These are phyloP conservation scores for Fistulifera pelliculosa DNA, from an alignment of 108 stramenopile genomes.

Conservation along the genomic window DNA sequence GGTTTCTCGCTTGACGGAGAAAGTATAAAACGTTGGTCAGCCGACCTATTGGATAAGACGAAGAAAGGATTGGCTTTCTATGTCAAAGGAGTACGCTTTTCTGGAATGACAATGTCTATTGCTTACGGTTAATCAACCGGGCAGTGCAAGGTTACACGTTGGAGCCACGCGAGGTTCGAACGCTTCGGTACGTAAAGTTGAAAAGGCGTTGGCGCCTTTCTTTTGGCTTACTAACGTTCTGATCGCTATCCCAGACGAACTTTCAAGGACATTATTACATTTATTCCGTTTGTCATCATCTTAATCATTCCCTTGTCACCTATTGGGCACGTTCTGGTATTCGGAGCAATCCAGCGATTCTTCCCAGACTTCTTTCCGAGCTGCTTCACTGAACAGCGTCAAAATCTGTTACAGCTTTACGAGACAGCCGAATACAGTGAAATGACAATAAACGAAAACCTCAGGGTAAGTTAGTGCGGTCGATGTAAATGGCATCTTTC, in stretches of 20 bases:
- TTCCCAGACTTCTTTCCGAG: slow-evolving; percentile 97
- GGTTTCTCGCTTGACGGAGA: slow-evolving; percentile 69
- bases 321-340: slow-evolving; percentile 94
- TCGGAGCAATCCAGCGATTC: slow-evolving; percentile 93
- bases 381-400: slow-evolving; percentile 92
- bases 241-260: slow-evolving; percentile 52
- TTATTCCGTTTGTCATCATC: slow-evolving; percentile 94
- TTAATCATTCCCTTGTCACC: slow-evolving; percentile 92
- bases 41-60: slow-evolving; percentile 47
- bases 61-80: slow-evolving; percentile 77
- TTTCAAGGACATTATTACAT: slow-evolving; percentile 90
- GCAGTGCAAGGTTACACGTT: slow-evolving; percentile 88
- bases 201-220: not conserved
- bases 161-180: slow-evolving; percentile 94
- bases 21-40: slow-evolving; percentile 51
- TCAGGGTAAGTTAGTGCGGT: slow-evolving; percentile 3
- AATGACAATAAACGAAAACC: slow-evolving; percentile 71
- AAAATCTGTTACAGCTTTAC: slow-evolving; percentile 85
- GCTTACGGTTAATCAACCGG: slow-evolving; percentile 58
- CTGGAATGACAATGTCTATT: slow-evolving; percentile 78
- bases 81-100: slow-evolving; percentile 74
- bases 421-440: slow-evolving; percentile 81
- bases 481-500: not conserved
- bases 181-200: slow-evolving; percentile 56
- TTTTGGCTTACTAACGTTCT: not conserved